Percentiles rank a stretch among this genome's conserved stretches.
These are phyloP conservation scores for Chlamydomonas sp. DNA, from an alignment of 139 green algal genomes.

Conservation along the genomic window DNA sequence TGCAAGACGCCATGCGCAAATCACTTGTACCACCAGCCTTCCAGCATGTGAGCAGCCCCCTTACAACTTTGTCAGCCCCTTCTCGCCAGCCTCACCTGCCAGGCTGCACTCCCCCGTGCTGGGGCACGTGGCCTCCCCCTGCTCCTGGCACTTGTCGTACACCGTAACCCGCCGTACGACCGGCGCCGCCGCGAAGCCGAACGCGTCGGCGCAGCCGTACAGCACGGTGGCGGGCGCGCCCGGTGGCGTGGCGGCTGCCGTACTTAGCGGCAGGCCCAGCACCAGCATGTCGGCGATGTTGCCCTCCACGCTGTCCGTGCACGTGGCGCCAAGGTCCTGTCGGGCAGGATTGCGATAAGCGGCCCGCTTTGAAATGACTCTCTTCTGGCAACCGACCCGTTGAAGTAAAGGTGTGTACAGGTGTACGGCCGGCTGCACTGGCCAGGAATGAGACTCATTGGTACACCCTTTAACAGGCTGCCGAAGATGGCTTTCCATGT, in stretches of 20 bases:
- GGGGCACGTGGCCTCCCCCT: background rate
- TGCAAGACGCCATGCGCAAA: too few relatives aligned
- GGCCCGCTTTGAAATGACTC: too few relatives aligned
- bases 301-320: slow-evolving; percentile 1
- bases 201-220: slow-evolving; percentile 32
- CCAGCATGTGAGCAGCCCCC: too few relatives aligned
- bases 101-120: slow-evolving; percentile 5
- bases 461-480: too few relatives aligned
- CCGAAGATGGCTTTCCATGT: background rate
- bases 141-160: slow-evolving; percentile 16
- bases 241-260: background rate
- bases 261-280: background rate
- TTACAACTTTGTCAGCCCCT: too few relatives aligned
- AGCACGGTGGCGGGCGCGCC: slow-evolving; percentile 4
- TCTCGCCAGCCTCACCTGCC: background rate
- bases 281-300: background rate
- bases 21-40: too few relatives aligned
- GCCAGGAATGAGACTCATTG: too few relatives aligned
- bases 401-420: too few relatives aligned
- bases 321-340: slow-evolving; percentile 16
- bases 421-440: too few relatives aligned
- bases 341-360: background rate
- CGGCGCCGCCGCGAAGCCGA: background rate
- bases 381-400: too few relatives aligned
- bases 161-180: slow-evolving; percentile 7